These are phyloP conservation scores for Daedaleopsis nitida DNA, from an alignment of 768 basidiomycete species.

Conservation along the genomic window DNA sequence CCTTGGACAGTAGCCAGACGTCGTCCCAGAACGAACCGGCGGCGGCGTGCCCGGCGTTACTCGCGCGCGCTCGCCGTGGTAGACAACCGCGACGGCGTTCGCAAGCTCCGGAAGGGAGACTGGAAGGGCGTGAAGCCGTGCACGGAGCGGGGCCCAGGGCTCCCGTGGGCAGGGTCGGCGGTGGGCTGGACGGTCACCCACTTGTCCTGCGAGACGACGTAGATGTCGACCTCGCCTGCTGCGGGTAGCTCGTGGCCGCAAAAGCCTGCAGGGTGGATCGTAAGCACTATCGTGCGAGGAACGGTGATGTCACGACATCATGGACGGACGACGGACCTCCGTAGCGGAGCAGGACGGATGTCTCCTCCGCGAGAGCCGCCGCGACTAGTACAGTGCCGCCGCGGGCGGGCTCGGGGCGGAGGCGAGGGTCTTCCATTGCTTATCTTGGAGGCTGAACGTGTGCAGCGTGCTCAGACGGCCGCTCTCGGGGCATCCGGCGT, in stretches of 20 bases:
- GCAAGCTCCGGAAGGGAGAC: slow-evolving; percentile 8
- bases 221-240: slow-evolving; percentile 36
- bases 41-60: slow-evolving; percentile 39
- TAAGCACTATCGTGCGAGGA: background rate
- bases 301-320: background rate
- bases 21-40: slow-evolving; percentile 45
- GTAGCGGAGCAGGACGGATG: slow-evolving; percentile 38
- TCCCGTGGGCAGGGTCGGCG: slow-evolving; percentile 30
- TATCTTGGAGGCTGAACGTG: slow-evolving; percentile 32
- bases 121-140: slow-evolving; percentile 36
- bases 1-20: slow-evolving; percentile 35
- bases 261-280: slow-evolving; percentile 30
- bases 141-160: slow-evolving; percentile 38
- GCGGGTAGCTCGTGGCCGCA: slow-evolving; percentile 38
- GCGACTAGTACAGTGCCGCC: slow-evolving; percentile 43
- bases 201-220: slow-evolving; percentile 32
- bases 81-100: slow-evolving; percentile 34
- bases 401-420: slow-evolving; percentile 38
- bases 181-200: slow-evolving; percentile 25
- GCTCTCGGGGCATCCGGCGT: slow-evolving; percentile 41
- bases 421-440: slow-evolving; percentile 36
- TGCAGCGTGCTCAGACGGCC: slow-evolving; percentile 41
- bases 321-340: slow-evolving; percentile 28
- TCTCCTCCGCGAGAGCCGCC: slow-evolving; percentile 16
- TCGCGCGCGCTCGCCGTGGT: slow-evolving; percentile 40